A percentile compares a stretch with the other conserved stretches of the same genome.
These are phyloP conservation scores for Cylindrotheca closterium DNA, from an alignment of 108 stramenopile genomes.

Conservation along the genomic window DNA sequence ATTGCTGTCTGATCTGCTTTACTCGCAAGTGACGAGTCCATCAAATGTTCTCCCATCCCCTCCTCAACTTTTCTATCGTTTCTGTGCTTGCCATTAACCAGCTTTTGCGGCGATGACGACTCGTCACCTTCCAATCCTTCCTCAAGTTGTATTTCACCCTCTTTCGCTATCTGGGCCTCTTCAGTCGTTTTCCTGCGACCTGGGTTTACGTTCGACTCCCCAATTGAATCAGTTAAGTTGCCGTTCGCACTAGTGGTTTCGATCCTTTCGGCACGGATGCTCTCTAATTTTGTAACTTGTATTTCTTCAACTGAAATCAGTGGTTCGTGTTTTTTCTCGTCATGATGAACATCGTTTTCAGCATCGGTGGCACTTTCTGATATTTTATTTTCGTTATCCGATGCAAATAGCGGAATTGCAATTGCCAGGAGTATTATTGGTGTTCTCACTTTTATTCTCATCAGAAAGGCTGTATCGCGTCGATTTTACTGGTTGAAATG, in stretches of 20 bases:
- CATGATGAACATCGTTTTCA: too few relatives aligned
- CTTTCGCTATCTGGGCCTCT: too few relatives aligned
- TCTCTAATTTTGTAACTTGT: too few relatives aligned
- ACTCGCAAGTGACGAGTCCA: background rate
- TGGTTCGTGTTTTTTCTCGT: too few relatives aligned
- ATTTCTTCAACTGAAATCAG: too few relatives aligned
- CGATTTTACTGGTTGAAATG: background rate
- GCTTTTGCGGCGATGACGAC: too few relatives aligned
- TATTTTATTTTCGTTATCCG: slow-evolving; percentile 4
- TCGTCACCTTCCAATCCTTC: too few relatives aligned
- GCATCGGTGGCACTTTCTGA: slow-evolving; percentile 3
- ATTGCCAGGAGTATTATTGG: slow-evolving; percentile 25
- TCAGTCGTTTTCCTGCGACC: too few relatives aligned
- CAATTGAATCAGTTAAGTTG: background rate
- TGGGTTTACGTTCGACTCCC: background rate
- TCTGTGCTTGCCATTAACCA: too few relatives aligned
- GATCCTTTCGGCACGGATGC: too few relatives aligned
- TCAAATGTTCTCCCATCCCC: background rate
- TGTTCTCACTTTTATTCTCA: slow-evolving; percentile 31
- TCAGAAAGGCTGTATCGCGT: background rate
- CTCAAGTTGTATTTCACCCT: too few relatives aligned
- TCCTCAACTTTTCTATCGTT: background rate
- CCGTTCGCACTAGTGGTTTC: too few relatives aligned
- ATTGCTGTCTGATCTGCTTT: background rate
- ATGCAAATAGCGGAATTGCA: slow-evolving; percentile 35